Evolutionary conservation across 2,329 filamentous ascomycete species (phyloP), one percentile per base, ranked within the genome.

Genomic region (Bertia moriformis): DNA sequence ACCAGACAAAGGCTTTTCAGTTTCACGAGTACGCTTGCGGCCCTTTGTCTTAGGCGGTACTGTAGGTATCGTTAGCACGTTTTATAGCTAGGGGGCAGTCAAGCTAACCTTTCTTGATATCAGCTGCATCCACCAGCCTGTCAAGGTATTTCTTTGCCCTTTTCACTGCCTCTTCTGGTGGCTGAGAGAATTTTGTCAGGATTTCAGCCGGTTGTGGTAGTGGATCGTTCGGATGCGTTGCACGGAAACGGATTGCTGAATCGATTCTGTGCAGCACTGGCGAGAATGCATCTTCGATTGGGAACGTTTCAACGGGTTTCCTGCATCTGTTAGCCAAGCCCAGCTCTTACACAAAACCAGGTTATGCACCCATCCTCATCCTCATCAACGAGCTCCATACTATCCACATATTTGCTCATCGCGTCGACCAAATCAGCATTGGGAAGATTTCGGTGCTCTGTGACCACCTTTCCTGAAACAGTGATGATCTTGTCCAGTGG

Each of bases 331-430:
- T 10, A 27, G 22, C n/a, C n/a, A 27, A n/a, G 7, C 7, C 7
- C 22, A n/a, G 7, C n/a, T 27, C 22, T n/a, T 27, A 10, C 7
- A 27, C 7, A 27, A 27, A 7, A n/a, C 7, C 22, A 27, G n/a
- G 7, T 33, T 18, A 14, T 18, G 5, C 48, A 83, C 74, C 79
- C 84, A 32, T 88, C 72, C 36, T 91, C 83, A 49, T 93, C 81
- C 37, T 66, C 70, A 7, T 69, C 79, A 1, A 80, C 81, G 2
- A 98, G 63, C 50, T 95, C 88, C 89, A 98, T 94, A 5, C 74
- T 76, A 54, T 96, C 86, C 4, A 98, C 86, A 48, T 89, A 96
- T 45, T 85, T 76, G 54, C 78, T 81, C 88, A 98, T 96, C 1
- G 86, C 81, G 37, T 79, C 63, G 40, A 74, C 69, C 18, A 98